Percentiles rank a stretch among this genome's conserved stretches.
Evolutionary conservation across 108 stramenopile species (phyloP).

Genomic region (Discostella stelligeroides): DNA sequence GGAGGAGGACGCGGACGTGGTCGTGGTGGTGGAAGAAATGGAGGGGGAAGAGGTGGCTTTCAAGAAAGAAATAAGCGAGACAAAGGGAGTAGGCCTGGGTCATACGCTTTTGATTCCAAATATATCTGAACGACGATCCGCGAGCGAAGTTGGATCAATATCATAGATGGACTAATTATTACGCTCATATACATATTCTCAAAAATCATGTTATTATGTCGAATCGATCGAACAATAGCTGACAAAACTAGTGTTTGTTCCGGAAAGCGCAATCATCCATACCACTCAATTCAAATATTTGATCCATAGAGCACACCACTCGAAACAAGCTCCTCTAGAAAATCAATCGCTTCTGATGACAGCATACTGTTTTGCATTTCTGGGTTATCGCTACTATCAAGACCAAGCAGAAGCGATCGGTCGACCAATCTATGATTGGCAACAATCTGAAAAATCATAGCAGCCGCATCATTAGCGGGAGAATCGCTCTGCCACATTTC

Average conservation of each 20-base stretch:
- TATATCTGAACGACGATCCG: neutral
- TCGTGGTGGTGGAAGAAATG: constrained; percentile 14
- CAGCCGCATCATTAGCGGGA: neutral
- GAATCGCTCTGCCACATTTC: constrained; percentile 40
- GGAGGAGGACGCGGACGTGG: constrained; percentile 48
- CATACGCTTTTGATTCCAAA: constrained; percentile 41
- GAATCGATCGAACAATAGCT: too few species aligned
- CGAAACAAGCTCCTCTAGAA: constrained; percentile 41
- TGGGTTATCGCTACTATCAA: neutral
- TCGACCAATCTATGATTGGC: constrained; percentile 42
- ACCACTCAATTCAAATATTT: too few species aligned
- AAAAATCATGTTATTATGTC: too few species aligned
- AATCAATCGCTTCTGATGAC: constrained; percentile 13
- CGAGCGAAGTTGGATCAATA: too few species aligned
- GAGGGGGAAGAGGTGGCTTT: constrained; percentile 34
- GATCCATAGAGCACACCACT: constrained; percentile 45
- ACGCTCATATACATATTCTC: too few species aligned
- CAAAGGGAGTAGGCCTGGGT: constrained; percentile 54
- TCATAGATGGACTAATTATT: too few species aligned
- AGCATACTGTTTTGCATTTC: neutral
- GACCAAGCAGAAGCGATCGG: constrained; percentile 14
- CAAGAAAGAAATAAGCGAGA: constrained; percentile 17
- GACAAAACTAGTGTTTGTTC: too few species aligned
- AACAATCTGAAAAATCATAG: constrained; percentile 21
- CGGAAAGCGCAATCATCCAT: too few species aligned